Evolutionary conservation across 331 rosid genomes (phyloP), one percentile per base, ranked within the genome.

Genomic region (Erythrophleum ivorense): DNA sequence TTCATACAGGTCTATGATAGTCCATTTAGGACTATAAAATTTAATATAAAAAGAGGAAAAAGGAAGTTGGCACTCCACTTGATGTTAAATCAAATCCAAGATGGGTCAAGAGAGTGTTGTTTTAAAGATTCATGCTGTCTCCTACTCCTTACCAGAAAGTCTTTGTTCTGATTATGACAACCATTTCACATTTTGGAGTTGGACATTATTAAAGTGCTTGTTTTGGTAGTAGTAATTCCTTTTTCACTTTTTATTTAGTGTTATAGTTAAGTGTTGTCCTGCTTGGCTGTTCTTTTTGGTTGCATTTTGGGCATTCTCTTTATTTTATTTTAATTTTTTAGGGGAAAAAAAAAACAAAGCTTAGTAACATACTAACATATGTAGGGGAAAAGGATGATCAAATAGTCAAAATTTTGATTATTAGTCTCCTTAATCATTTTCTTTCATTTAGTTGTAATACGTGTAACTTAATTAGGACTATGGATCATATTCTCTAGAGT

Each of bases 121-220:
- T 85, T 88, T 86, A 81, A 86, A 91, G 94, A 92, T 92, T 91
- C 91, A 87, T 88, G 87, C 83, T 91, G 97, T 87, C 96, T 89
- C 88, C 91, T 78, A 58, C 49, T 76, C 71, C 85, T 84, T 77
- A 81, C 85, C 82, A 54, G 34, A 88, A 87, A 87, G 91, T 92
- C 88, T 81, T 78, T 78, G 76, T 54, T 80, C 78, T 46, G 88
- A 91, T 86, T 83, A 78, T 86, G 89, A 89, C 92, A 86, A 33
- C 89, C 91, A 92, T 83, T 86, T 88, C 63, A 73, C 81, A 71
- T 75, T 69, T 64, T 85, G 55, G 73, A 68, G 21, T 69, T 76
- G 18, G 55, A 52, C 86, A 84, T 81, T 71, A 53, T 83, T 85
- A 13, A 80, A 82, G 73, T 80, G 75, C 70, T 60, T 84, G 72